Conservation (phyloP, 1,139 yeast genomes). For the Taiozyma onychis region DNA sequence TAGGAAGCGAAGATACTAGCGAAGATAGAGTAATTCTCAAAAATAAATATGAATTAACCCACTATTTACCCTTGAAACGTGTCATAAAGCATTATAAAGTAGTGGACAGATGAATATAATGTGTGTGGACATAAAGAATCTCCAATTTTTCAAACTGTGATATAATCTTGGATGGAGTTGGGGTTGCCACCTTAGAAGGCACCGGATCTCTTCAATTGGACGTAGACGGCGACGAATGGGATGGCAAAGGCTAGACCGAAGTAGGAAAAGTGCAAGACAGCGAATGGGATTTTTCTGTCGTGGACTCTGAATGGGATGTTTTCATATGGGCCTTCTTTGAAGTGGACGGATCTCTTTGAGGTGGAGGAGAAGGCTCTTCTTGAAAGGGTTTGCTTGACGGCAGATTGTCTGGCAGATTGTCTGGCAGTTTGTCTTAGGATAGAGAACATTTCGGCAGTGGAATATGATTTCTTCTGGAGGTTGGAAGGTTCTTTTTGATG, state of each 20-base stretch:
- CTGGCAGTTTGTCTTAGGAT: slow-evolving; percentile 15
- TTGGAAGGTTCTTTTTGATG: neutral
- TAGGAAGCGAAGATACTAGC: no score
- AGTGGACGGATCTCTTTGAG: slow-evolving; percentile 37
- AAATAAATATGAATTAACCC: neutral
- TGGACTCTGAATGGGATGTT: slow-evolving; percentile 93
- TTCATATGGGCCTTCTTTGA: slow-evolving; percentile 80
- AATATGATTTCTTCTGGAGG: no score
- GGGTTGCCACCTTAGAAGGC: slow-evolving; percentile 28
- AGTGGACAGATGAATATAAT: neutral
- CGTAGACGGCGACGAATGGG: slow-evolving; percentile 64
- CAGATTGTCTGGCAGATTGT: slow-evolving; percentile 27
- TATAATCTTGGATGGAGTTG: neutral
- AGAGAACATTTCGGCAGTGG: slow-evolving; percentile 24
- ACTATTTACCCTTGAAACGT: neutral
- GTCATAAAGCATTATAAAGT: neutral
- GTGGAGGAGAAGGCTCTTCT: slow-evolving; percentile 22
- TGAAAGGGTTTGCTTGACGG: slow-evolving; percentile 17
- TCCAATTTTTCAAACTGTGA: no score
- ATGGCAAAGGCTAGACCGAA: slow-evolving; percentile 56
- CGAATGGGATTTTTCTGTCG: slow-evolving; percentile 86
- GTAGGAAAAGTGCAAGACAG: slow-evolving; percentile 73
- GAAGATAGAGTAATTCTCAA: neutral
- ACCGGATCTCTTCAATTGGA: slow-evolving; percentile 77
- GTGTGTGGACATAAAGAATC: neutral